A percentile compares a stretch with the other conserved stretches of the same genome.
Conservation (phyloP, 106 monocot genomes). For the Platanthera zijinensis region DNA sequence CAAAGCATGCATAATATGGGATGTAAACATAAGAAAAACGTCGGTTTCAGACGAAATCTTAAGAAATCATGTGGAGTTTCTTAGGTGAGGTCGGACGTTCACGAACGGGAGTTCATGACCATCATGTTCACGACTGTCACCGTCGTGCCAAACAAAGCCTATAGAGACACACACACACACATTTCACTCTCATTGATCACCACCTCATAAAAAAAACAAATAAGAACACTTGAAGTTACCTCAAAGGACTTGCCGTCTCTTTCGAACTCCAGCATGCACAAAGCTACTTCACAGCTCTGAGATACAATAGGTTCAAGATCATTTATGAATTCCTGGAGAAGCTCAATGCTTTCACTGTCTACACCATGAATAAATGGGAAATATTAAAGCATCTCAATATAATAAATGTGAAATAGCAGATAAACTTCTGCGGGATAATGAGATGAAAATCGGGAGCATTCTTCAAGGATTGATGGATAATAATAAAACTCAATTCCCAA, state of each 20-base stretch:
- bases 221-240: slow-evolving; percentile 17
- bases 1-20: no score
- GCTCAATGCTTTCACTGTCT: slow-evolving; percentile 48
- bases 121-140: no score
- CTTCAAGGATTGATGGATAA: background rate
- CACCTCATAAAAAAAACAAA: background rate
- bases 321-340: slow-evolving; percentile 42
- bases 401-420: background rate
- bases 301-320: slow-evolving; percentile 71
- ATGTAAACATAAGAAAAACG: no score
- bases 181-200: no score
- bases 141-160: no score
- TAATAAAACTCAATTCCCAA: background rate
- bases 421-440: background rate
- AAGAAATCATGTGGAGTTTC: no score
- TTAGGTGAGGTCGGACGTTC: no score
- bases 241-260: slow-evolving; percentile 63
- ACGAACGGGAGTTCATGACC: no score
- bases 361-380: background rate
- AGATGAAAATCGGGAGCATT: no score
- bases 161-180: no score
- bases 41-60: no score
- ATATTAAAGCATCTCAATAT: background rate
- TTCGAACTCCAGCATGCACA: slow-evolving; percentile 66
- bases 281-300: slow-evolving; percentile 71